Base-by-base conservation (phyloP, 106 monocot genomes). In the Narthecium ossifragum region DNA sequence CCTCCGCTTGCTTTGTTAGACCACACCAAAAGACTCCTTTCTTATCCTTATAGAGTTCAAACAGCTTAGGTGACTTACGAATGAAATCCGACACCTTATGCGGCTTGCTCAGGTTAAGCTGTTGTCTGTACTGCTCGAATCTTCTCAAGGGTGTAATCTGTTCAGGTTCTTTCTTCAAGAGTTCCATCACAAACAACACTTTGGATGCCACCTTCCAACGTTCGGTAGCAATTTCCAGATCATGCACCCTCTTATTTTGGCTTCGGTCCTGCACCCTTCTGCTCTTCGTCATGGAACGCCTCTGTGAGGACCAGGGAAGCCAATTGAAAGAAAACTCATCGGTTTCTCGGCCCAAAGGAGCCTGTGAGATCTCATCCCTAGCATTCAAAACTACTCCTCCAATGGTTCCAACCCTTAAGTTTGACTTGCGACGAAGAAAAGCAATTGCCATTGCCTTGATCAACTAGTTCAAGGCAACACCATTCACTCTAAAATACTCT, bases 211-310 rank as follows among this genome's bases (percentile, higher is more conserved):
- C 74, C 29, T 86, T 86, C 80, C 74, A 86, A 29, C 77, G 57
- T 65, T 86, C 73, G 1, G 85, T 89, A 17, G 67, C 85, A 4
- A 73, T 75, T 63, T 94, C 86, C 18, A 94, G 75, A 41, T 80
- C 60, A 33, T 86, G 80, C 27, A 90, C 61, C 27, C 89, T 62
- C 60, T 93, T 93, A 8, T 77, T 79, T 74, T 73, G 82, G 63
- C 85, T 85, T 53, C 84, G 57, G 55, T 93, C 88, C 37, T 88
- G 83, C 31, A 93, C 85, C 26, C 82, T 71, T 25, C 77, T 66
- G 48, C 80, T 73, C 54, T 62, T 85, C 3, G 85, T 83, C 93
- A 88, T 88, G 47, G 41, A 75, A 15, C 93, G 72, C 37, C 52
- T 78, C 32, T 77, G 78, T 8, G 54, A 52, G 46, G 53, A 23